phyloP scores from a whole-genome alignment of 2,329 filamentous ascomycete species.

The Fusarium agapanthi region DNA sequence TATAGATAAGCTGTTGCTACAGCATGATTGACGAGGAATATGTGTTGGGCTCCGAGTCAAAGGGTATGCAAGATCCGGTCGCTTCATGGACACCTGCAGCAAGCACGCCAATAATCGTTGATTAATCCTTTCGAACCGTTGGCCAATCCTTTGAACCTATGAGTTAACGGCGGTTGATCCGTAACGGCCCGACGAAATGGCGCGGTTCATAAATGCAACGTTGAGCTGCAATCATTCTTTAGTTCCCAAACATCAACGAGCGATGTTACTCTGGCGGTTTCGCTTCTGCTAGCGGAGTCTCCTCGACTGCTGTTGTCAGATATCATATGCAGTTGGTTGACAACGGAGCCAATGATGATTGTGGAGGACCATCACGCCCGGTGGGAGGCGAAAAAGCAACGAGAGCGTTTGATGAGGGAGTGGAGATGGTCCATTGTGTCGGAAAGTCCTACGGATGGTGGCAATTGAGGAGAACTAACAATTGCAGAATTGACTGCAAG shows the following conservation, averaged over 20 bases:
- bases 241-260: accelerated
- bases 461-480: too few relatives aligned
- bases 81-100: accelerated
- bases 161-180: not conserved
- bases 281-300: not conserved
- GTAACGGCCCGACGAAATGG: not conserved
- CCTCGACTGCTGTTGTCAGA: not conserved
- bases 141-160: too few relatives aligned
- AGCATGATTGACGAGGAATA: too few relatives aligned
- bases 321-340: not conserved
- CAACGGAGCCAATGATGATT: not conserved
- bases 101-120: accelerated
- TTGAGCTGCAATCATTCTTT: not conserved
- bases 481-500: not conserved
- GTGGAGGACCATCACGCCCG: accelerated
- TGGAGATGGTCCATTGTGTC: not conserved
- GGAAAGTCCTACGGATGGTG: not conserved
- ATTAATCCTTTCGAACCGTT: too few relatives aligned
- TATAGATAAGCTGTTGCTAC: too few relatives aligned
- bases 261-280: not conserved
- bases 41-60: not conserved
- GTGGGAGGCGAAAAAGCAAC: not conserved
- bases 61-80: not conserved
- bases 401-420: not conserved
- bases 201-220: not conserved